These are phyloP conservation scores for Dipsacomyces acuminosporus DNA, from an alignment of 371 early-diverging fungal genomes.

Conservation along the genomic window DNA sequence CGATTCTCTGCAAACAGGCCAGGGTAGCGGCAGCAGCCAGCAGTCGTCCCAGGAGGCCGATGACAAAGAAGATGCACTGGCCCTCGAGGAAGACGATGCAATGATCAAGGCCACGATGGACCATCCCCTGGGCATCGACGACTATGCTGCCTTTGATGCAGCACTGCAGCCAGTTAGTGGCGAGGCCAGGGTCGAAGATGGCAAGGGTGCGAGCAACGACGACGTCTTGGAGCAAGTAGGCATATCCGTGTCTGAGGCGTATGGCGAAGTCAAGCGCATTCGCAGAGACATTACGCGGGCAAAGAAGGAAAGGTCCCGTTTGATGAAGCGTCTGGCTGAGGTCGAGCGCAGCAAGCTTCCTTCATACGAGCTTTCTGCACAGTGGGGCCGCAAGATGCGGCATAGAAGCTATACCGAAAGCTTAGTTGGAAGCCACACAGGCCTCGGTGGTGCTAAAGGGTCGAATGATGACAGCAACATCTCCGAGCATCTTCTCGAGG, in stretches of 20 bases:
- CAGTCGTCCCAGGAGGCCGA: constrained; percentile 8
- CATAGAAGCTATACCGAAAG: constrained; percentile 27
- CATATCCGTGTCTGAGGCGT: constrained; percentile 13
- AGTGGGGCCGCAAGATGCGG: constrained; percentile 34
- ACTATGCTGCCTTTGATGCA: constrained; percentile 10
- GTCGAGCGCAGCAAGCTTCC: constrained; percentile 29
- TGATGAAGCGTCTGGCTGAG: constrained; percentile 35
- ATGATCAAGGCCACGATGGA: constrained; percentile 35
- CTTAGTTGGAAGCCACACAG: background rate
- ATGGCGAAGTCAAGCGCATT: constrained; percentile 24
- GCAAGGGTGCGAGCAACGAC: constrained; percentile 11
- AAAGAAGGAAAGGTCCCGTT: constrained; percentile 25
- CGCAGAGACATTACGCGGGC: constrained; percentile 22
- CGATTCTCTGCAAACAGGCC: constrained; percentile 5
- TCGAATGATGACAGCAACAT: constrained; percentile 2
- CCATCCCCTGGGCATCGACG: constrained; percentile 16
- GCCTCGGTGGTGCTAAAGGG: background rate
- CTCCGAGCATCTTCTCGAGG: constrained; percentile 7
- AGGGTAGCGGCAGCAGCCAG: background rate
- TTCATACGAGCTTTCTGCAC: constrained; percentile 31
- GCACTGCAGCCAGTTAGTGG: background rate
- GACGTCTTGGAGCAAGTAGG: constrained; percentile 31
- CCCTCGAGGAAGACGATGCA: constrained; percentile 26
- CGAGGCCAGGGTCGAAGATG: background rate
- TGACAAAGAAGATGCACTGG: constrained; percentile 22